Percentiles rank a stretch among this genome's conserved stretches.
Evolutionary conservation across 2,329 filamentous ascomycete genomes (phyloP).

Genomic region (Fusarium pininemorale): DNA sequence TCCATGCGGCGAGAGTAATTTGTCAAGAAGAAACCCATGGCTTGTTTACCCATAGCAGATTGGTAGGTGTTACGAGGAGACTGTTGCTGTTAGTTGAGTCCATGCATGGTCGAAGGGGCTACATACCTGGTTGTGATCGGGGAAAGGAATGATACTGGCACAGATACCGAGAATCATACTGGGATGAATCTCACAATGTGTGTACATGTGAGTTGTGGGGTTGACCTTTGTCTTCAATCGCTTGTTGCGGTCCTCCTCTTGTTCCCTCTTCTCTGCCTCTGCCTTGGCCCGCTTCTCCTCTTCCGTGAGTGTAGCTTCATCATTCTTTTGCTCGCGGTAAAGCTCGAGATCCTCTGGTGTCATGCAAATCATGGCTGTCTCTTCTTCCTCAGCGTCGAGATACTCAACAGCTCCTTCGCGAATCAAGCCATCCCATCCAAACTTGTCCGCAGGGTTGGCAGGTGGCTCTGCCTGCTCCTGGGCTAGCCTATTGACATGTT

Average conservation of each 20-base stretch:
- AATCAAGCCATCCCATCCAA: conserved; percentile 89
- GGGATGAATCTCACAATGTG: conserved; percentile 98
- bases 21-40: conserved; percentile 98
- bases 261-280: conserved; percentile 50
- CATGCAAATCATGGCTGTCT: conserved; percentile 99
- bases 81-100: conserved; percentile 52
- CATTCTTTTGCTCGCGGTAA: conserved; percentile 74
- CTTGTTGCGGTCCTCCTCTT: conserved; percentile 75
- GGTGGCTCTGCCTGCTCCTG: conserved; percentile 75
- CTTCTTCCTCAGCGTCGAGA: conserved; percentile 96
- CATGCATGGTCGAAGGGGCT: background rate
- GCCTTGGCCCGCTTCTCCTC: conserved; percentile 45
- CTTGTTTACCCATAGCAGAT: conserved; percentile 99
- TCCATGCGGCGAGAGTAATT: conserved; percentile 98
- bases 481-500: conserved; percentile 79
- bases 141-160: conserved; percentile 99
- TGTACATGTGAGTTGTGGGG: conserved; percentile 89
- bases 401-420: conserved; percentile 91
- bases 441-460: conserved; percentile 68
- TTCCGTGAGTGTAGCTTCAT: conserved; percentile 55
- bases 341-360: conserved; percentile 92
- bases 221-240: conserved; percentile 90
- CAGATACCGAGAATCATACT: conserved; percentile 99
- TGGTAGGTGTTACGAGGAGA: conserved; percentile 99
- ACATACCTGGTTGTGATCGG: conserved; percentile 90